Evolutionary conservation across 306 rosid genomes (phyloP).

Genomic region (Inga laurina): DNA sequence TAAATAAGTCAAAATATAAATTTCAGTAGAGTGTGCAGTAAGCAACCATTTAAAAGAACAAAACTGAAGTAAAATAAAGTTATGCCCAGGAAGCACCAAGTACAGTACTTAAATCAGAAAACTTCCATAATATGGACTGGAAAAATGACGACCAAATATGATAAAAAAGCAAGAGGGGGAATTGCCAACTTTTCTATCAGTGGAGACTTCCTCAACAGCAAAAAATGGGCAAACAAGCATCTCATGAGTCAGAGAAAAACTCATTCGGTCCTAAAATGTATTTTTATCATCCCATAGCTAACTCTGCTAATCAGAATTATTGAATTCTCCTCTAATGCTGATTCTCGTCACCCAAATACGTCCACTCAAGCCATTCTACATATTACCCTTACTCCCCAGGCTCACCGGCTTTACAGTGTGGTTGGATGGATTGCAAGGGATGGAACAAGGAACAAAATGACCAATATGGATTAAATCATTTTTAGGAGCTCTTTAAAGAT

Average conservation of each 20-base stretch:
- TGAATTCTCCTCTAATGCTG: background rate
- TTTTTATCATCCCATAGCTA: background rate
- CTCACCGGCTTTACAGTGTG: background rate
- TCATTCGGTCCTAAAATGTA: conserved; percentile 4
- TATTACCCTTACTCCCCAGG: background rate
- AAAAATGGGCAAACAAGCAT: conserved; percentile 4
- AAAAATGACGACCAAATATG: conserved; percentile 7
- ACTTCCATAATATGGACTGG: conserved; percentile 15
- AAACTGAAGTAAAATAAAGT: conserved; percentile 2
- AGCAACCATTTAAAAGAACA: conserved; percentile 8
- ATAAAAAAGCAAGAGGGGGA: background rate
- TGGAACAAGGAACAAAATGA: background rate
- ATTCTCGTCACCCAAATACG: background rate
- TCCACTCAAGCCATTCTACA: background rate
- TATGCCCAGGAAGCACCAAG: conserved; percentile 3
- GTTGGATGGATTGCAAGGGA: background rate
- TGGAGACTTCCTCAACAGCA: background rate
- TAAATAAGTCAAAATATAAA: conserved; percentile 32
- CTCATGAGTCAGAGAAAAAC: background rate
- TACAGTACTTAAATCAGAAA: conserved; percentile 4
- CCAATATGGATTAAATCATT: background rate
- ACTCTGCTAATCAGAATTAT: conserved; percentile 16
- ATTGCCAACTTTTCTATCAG: background rate
- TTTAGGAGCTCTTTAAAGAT: background rate
- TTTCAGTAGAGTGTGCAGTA: conserved; percentile 18